Evolutionary conservation across 23 red algal genomes (phyloP).

Genomic region (Porphyridium purpureum): DNA sequence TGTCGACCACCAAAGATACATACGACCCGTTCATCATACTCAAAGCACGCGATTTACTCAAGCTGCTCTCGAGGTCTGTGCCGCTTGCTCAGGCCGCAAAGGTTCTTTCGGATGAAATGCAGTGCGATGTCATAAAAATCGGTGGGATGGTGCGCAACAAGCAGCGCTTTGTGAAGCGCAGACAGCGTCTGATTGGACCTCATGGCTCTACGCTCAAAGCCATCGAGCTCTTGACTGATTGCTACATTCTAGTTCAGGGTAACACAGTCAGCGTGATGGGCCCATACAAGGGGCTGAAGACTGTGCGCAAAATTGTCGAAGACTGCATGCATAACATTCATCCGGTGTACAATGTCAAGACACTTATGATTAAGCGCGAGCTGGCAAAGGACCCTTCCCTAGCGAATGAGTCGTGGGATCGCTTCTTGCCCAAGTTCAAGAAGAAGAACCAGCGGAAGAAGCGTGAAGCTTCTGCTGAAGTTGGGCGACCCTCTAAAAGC

Average conservation of each 20-base stretch:
- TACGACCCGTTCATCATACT: slow-evolving; percentile 80
- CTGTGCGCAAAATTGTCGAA: slow-evolving; percentile 71
- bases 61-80: slow-evolving; percentile 82
- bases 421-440: slow-evolving; percentile 97
- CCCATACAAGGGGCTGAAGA: slow-evolving; percentile 61
- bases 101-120: slow-evolving; percentile 56
- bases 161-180: slow-evolving; percentile 85
- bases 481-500: too few species aligned
- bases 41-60: slow-evolving; percentile 84
- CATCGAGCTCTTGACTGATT: slow-evolving; percentile 87
- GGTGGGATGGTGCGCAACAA: slow-evolving; percentile 58
- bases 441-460: slow-evolving; percentile 60
- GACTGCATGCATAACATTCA: slow-evolving; percentile 94
- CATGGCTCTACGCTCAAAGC: slow-evolving; percentile 93
- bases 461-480: too few species aligned
- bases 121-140: slow-evolving; percentile 80
- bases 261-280: slow-evolving; percentile 93
- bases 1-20: slow-evolving; percentile 65
- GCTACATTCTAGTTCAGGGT: slow-evolving; percentile 96
- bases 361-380: slow-evolving; percentile 96
- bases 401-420: slow-evolving; percentile 76
- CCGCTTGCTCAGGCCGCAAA: slow-evolving; percentile 75
- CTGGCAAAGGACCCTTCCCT: slow-evolving; percentile 72
- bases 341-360: slow-evolving; percentile 96
- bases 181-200: slow-evolving; percentile 80